Evolutionary conservation across 371 early-diverging fungal species (phyloP).

Genomic region (Mortierella sp.): DNA sequence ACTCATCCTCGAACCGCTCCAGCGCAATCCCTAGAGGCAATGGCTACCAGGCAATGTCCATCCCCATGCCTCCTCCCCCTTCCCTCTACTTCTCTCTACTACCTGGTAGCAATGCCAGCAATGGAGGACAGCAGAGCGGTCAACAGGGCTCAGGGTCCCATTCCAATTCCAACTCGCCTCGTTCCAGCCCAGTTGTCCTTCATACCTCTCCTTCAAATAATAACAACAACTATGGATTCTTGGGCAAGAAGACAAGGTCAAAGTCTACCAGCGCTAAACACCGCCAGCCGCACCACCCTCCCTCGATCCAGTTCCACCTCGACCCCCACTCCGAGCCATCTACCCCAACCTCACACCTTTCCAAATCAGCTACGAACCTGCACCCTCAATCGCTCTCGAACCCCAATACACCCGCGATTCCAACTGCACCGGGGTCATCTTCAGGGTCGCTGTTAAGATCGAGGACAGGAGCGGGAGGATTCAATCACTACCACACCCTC

Average conservation of each 20-base stretch:
- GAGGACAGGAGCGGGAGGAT: conserved; percentile 17
- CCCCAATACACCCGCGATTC: neutral
- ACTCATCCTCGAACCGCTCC: conserved; percentile 17
- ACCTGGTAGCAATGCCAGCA: conserved; percentile 2
- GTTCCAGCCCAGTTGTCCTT: neutral
- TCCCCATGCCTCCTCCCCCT: conserved; percentile 45
- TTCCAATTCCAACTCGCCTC: conserved; percentile 19
- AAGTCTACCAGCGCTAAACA: conserved; percentile 20
- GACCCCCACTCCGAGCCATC: conserved; percentile 29
- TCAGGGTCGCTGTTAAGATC: conserved; percentile 8
- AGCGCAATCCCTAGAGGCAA: conserved; percentile 46
- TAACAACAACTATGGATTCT: conserved; percentile 7
- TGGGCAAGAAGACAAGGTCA: neutral
- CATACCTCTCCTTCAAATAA: neutral
- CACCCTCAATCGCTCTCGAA: conserved; percentile 8
- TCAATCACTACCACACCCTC: conserved; percentile 42
- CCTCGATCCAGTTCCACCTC: conserved; percentile 9
- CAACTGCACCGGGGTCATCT: conserved; percentile 20
- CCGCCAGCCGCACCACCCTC: neutral
- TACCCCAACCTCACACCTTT: conserved; percentile 15
- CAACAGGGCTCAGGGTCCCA: conserved; percentile 10
- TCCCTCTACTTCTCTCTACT: conserved; percentile 45
- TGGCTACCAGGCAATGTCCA: conserved; percentile 54
- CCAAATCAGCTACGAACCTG: conserved; percentile 5
- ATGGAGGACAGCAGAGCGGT: neutral